Conservation (phyloP, 2,329 filamentous ascomycete genomes). For the Cryphonectria nitschkei region DNA sequence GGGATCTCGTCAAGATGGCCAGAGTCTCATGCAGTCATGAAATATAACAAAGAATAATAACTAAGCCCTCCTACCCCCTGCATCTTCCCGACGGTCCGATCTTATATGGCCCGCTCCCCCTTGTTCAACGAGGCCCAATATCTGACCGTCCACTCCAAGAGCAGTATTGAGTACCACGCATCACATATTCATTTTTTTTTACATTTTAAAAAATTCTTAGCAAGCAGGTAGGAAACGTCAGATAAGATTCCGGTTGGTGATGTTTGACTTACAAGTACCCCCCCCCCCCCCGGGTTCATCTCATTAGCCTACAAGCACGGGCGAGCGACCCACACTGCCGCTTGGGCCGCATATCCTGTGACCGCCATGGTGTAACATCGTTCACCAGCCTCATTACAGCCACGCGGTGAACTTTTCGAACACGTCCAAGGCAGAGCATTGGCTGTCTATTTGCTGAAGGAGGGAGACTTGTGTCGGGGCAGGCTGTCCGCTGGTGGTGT, state of each 20-base stretch:
- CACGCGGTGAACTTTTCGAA: not conserved
- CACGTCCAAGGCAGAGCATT: not conserved
- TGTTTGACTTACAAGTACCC: not conserved
- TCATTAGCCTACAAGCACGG: conserved; percentile 19
- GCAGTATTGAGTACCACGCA: not conserved
- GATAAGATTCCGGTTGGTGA: not conserved
- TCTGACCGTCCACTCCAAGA: conserved; percentile 6
- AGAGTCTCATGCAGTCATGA: not conserved
- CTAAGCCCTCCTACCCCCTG: not conserved
- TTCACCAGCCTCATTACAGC: conserved; percentile 23
- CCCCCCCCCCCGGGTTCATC: not conserved
- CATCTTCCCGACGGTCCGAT: not conserved
- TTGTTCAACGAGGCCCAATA: conserved; percentile 4
- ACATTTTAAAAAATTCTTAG: not conserved
- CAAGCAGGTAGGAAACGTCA: not conserved
- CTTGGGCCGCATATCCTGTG: conserved; percentile 15
- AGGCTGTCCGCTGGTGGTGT: not conserved
- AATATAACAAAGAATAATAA: not conserved
- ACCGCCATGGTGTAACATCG: conserved; percentile 10
- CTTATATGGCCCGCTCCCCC: not conserved
- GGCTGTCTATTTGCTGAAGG: not conserved
- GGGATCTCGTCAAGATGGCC: not conserved
- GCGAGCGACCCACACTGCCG: not conserved
- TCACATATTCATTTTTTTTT: not conserved
- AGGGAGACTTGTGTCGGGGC: not conserved